Percentiles rank a stretch among this genome's conserved stretches.
Evolutionary conservation across 2,329 filamentous ascomycete genomes (phyloP).

Genomic region (Bipolaris victoriae): DNA sequence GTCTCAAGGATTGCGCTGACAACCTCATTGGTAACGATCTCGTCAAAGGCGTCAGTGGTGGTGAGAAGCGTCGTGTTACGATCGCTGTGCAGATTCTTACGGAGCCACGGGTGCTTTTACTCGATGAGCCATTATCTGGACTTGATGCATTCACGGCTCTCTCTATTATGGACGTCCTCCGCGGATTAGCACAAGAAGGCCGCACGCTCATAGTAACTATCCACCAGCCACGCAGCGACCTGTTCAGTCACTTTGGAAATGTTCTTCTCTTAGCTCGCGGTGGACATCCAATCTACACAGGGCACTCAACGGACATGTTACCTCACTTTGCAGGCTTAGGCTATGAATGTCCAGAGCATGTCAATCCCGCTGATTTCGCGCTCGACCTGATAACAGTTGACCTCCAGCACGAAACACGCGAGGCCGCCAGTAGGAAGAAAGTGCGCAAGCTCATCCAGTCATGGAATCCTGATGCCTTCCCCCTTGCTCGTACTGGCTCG

Average conservation of each 20-base stretch:
- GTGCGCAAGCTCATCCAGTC: slow-evolving; percentile 66
- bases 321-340: slow-evolving; percentile 66
- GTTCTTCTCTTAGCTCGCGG: slow-evolving; percentile 73
- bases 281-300: slow-evolving; percentile 71
- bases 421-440: slow-evolving; percentile 66
- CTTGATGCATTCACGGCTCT: slow-evolving; percentile 78
- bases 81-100: slow-evolving; percentile 81
- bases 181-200: slow-evolving; percentile 73
- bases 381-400: slow-evolving; percentile 79
- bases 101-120: slow-evolving; percentile 72
- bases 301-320: slow-evolving; percentile 68
- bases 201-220: slow-evolving; percentile 78
- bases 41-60: slow-evolving; percentile 79
- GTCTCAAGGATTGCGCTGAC: slow-evolving; percentile 77
- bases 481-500: slow-evolving; percentile 31
- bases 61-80: slow-evolving; percentile 77
- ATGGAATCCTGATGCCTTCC: slow-evolving; percentile 56
- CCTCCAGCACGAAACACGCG: slow-evolving; percentile 68
- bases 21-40: slow-evolving; percentile 74
- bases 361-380: slow-evolving; percentile 79
- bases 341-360: slow-evolving; percentile 69
- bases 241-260: slow-evolving; percentile 74
- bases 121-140: slow-evolving; percentile 79
- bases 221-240: slow-evolving; percentile 75
- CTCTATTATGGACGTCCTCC: slow-evolving; percentile 73